Evolutionary conservation across 2,329 filamentous ascomycete species (phyloP).

Genomic region (Hypoxylon sp.): DNA sequence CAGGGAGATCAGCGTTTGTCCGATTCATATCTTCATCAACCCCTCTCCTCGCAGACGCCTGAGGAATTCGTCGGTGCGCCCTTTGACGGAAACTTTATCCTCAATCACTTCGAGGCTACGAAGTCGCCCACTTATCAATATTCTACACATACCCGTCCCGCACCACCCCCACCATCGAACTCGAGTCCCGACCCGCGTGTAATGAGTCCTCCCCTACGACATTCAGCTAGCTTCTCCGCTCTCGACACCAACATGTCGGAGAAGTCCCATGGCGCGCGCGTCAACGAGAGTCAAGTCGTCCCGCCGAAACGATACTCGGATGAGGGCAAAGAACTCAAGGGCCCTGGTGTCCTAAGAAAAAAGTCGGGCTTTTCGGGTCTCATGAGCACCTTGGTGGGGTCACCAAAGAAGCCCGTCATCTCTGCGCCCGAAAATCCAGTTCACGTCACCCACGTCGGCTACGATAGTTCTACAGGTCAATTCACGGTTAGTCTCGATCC

Average conservation of each 20-base stretch:
- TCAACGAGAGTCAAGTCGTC: slow-evolving; percentile 63
- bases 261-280: slow-evolving; percentile 59
- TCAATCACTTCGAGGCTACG: slow-evolving; percentile 71
- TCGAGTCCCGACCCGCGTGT: slow-evolving; percentile 68
- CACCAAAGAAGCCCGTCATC: slow-evolving; percentile 91
- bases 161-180: slow-evolving; percentile 56
- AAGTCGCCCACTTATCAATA: slow-evolving; percentile 57
- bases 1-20: slow-evolving; percentile 52
- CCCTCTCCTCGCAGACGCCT: slow-evolving; percentile 62
- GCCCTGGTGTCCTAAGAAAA: slow-evolving; percentile 75
- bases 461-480: slow-evolving; percentile 95
- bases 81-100: slow-evolving; percentile 74
- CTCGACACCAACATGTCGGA: slow-evolving; percentile 66
- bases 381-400: slow-evolving; percentile 85
- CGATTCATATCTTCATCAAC: slow-evolving; percentile 56
- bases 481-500: slow-evolving; percentile 80
- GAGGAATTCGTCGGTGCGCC: slow-evolving; percentile 76
- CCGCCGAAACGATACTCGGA: slow-evolving; percentile 83
- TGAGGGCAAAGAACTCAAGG: slow-evolving; percentile 76
- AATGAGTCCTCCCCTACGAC: slow-evolving; percentile 71
- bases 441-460: slow-evolving; percentile 97
- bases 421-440: slow-evolving; percentile 98
- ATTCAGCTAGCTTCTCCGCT: slow-evolving; percentile 75
- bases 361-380: slow-evolving; percentile 92
- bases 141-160: slow-evolving; percentile 52